These are phyloP conservation scores for Diaporthe vexans DNA, from an alignment of 2,329 filamentous ascomycete species.

Conservation along the genomic window DNA sequence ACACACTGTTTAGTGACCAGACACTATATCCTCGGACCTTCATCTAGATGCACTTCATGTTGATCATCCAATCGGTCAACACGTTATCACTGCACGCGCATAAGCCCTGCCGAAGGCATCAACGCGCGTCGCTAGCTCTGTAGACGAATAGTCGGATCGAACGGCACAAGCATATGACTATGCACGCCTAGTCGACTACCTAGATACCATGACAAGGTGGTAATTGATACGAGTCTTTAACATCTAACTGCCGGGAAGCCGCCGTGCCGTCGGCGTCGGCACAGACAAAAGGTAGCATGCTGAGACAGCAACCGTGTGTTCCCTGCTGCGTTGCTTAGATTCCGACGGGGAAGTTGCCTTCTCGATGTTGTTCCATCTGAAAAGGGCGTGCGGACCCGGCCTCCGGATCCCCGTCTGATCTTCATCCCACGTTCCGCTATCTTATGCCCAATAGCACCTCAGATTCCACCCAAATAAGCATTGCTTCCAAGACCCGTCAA, in stretches of 20 bases:
- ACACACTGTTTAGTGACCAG: not conserved
- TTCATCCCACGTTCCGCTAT: conserved; percentile 1
- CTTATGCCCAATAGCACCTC: conserved; percentile 24
- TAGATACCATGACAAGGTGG: not conserved
- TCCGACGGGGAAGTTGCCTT: conserved; percentile 16
- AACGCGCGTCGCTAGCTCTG: not conserved
- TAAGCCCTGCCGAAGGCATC: not conserved
- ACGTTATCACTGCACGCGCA: not conserved
- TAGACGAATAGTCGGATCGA: not conserved
- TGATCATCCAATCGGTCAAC: not conserved
- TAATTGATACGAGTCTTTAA: not conserved
- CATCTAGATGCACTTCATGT: not conserved
- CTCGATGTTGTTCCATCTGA: conserved; percentile 26
- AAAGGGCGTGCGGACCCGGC: not conserved
- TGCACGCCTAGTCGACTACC: not conserved
- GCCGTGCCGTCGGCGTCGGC: conserved; percentile 19
- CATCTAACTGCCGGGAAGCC: not conserved
- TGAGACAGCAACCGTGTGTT: conserved; percentile 22
- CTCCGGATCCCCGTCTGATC: not conserved
- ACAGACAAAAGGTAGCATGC: conserved; percentile 4
- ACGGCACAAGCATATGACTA: not conserved
- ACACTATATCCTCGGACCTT: not conserved
- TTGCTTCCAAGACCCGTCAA: conserved; percentile 22
- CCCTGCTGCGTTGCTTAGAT: not conserved
- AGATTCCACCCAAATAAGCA: conserved; percentile 7